Base-by-base conservation (phyloP, 164 flowering plant species). In the Kalanchoe fedtschenkoi region DNA sequence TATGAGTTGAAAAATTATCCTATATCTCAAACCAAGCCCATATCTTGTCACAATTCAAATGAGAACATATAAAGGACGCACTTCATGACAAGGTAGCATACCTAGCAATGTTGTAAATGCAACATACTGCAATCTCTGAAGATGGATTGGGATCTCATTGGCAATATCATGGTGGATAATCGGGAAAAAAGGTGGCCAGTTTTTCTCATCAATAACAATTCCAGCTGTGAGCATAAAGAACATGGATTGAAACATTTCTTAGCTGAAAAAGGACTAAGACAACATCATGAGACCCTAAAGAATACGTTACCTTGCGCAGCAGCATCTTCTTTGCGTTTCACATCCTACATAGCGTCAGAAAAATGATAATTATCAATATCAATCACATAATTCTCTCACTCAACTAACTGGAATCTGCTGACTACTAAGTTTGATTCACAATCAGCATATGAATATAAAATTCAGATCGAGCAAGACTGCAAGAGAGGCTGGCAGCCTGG, bases 101-200 rank as follows among this genome's bases (percentile, higher is more conserved):
- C 97, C 97, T 68, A 90, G 72, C 26, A 76, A 76, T 46, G 92
- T 81, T 34, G 92, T 58, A 69, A 90, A 90, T 64, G 97, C 95
- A 74, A 81, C 80, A 78, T 90, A 90, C 62, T 85, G 92, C 68
- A 88, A 17, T 65, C 64, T 81, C 62, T 90, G 97, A 30, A 88
- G 79, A 77, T 87, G 88, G 61, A 86, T 75, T 65, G 97, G 97
- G 73, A 88, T 88, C 64, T 90, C 97, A 68, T 84, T 87, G 43
- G 84, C 92, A 75, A 90, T 88, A 71, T 90, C 97, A 71, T 90
- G 97, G 71, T 90, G 97, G 62, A 90, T 90, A 42, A 90, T 73
- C 34, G 97, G 97, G 61, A 86, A 82, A 71, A 90, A 87, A 19
- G 97, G 84, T 22, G 97, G 97, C 97, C 97, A 90, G 57, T 90